Conservation (phyloP, 805 yeast species). For the Sungouiozyma intestinalis region DNA sequence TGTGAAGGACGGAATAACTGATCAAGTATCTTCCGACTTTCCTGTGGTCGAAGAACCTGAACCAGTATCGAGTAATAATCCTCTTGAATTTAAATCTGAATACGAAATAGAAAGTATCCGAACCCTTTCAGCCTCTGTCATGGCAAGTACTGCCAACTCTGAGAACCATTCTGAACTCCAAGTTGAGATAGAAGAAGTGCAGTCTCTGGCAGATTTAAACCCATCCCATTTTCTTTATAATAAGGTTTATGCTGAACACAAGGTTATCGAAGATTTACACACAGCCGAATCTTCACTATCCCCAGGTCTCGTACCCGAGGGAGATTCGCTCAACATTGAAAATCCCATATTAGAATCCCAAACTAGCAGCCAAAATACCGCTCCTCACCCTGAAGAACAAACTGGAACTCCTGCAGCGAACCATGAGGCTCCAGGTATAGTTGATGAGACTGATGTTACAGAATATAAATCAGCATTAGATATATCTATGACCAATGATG, state of each 20-base stretch:
- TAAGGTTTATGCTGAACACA: background rate
- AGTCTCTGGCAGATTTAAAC: background rate
- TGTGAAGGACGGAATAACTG: too few relatives aligned
- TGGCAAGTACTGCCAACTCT: background rate
- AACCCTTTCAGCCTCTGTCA: background rate
- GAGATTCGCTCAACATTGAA: background rate
- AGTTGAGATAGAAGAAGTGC: background rate
- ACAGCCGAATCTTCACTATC: background rate
- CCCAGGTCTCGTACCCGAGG: background rate
- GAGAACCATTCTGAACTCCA: background rate
- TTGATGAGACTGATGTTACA: background rate
- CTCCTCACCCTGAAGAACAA: background rate
- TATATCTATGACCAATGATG: background rate
- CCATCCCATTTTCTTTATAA: background rate
- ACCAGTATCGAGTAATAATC: background rate
- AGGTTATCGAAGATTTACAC: background rate
- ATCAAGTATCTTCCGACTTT: background rate
- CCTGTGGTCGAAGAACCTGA: background rate
- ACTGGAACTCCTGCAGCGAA: too few relatives aligned
- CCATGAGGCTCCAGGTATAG: background rate
- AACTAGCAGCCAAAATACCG: background rate
- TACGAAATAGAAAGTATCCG: background rate
- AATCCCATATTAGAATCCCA: background rate
- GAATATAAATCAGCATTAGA: background rate
- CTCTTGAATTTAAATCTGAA: background rate